phyloP scores from a whole-genome alignment of 176 grass and related monocot species.

The Poa pratensis region DNA sequence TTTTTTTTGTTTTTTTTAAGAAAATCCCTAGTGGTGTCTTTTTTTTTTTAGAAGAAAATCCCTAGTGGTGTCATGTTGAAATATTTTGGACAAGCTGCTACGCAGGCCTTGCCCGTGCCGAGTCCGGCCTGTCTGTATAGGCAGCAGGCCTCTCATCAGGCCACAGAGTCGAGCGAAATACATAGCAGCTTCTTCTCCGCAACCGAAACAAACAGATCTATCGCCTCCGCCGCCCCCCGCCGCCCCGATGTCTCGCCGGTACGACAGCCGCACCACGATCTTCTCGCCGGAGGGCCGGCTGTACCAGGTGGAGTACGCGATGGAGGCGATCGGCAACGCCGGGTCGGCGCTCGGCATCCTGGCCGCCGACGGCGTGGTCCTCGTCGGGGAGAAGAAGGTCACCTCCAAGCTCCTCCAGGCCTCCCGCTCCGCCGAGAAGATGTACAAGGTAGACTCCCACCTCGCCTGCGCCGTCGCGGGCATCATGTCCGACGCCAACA shows the following conservation, averaged over 20 bases:
- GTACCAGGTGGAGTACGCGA: constrained; percentile 98
- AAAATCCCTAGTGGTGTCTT: no score
- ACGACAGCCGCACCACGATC: constrained; percentile 95
- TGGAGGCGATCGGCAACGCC: constrained; percentile 97
- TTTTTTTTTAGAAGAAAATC: no score
- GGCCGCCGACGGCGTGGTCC: constrained; percentile 69
- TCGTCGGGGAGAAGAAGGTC: constrained; percentile 95
- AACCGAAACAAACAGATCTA: no score
- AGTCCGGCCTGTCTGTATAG: no score
- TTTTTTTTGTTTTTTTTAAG: no score
- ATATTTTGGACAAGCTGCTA: no score
- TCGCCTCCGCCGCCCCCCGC: background rate
- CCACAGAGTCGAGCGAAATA: no score
- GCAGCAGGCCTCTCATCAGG: no score
- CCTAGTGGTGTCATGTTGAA: no score
- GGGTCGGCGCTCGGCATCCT: constrained; percentile 85
- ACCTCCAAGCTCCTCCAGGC: constrained; percentile 94
- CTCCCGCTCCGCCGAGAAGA: constrained; percentile 91
- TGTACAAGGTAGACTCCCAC: constrained; percentile 99
- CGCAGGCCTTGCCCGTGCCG: no score
- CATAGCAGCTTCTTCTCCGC: no score
- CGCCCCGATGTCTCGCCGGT: constrained; percentile 83
- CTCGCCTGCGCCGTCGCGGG: constrained; percentile 87
- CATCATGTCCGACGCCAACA: constrained; percentile 98
- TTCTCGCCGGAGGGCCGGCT: constrained; percentile 93